phyloP scores from a whole-genome alignment of 2,329 filamentous ascomycete species.

The Sarocladiaceae sp. region DNA sequence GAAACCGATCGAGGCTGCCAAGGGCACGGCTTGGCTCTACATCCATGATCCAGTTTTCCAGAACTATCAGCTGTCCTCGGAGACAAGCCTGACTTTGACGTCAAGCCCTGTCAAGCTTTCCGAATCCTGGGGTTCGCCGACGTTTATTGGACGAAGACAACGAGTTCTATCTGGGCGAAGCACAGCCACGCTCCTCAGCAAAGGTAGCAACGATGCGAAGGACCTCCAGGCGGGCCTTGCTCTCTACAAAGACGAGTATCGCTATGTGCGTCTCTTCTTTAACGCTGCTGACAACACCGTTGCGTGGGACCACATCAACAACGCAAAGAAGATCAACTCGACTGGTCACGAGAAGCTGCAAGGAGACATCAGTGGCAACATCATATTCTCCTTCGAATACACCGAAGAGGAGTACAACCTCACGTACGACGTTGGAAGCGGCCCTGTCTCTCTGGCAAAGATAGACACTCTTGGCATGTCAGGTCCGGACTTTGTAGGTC shows the following conservation, averaged over 20 bases:
- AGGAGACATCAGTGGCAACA: background rate
- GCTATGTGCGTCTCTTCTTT: background rate
- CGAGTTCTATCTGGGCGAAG: background rate
- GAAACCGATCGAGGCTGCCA: background rate
- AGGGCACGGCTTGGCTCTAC: background rate
- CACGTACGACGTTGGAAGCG: background rate
- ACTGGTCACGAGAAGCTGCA: background rate
- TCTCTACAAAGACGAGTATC: slow-evolving; percentile 18
- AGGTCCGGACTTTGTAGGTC: background rate
- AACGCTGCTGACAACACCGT: background rate
- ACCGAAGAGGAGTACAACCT: background rate
- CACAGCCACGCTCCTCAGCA: background rate
- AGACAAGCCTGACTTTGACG: background rate
- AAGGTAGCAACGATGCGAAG: background rate
- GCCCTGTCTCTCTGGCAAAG: background rate
- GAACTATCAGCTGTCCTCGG: too few relatives aligned
- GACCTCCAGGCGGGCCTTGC: slow-evolving; percentile 15
- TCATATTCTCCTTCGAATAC: background rate
- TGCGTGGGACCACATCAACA: background rate
- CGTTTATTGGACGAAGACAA: slow-evolving; percentile 11
- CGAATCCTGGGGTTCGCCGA: background rate
- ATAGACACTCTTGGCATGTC: background rate
- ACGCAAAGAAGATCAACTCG: background rate
- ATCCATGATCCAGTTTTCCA: slow-evolving; percentile 5
- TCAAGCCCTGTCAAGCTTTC: background rate